Evolutionary conservation across 495 filamentous ascomycete species (phyloP), one percentile per base, ranked within the genome.

Genomic region (Penicillium fimorum): DNA sequence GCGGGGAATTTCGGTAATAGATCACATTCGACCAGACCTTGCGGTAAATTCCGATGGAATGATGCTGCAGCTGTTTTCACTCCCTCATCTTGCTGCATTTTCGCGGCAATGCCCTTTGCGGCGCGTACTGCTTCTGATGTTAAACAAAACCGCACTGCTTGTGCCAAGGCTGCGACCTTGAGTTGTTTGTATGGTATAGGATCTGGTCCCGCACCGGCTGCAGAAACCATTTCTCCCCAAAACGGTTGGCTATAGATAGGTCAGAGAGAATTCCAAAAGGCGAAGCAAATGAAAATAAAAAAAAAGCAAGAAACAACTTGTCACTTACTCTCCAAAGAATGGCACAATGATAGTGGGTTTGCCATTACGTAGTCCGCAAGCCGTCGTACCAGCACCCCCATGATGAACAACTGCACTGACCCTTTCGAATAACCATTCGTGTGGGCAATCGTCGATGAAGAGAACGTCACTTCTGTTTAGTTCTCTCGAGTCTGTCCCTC

Each of bases 151-250:
- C 76, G 76, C 57, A 94, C 91, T 0, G 85, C 89, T n/a, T 84
- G 81, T 10, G 83, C 85, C 4, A 89, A 71, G 25, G 76, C 82
- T 45, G 90, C 82, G 2, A 73, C 78, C 4, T 77, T 87, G 0
- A 92, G 70, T 2, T 75, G 68, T 67, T 90, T 89, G 65, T 82
- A 76, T 1, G 83, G 82, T 50, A 88, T 85, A 0, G 86, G 85
- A 0, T 69, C 56, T 1, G 85, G 85, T 3, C 86, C 86, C 1
- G 84, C 85, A n/a, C 84, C 84, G 13, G 84, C 79, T 50, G 68
- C 15, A 9, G 60, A 55, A 15, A 91, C 76, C 84, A 90, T 90
- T 2, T 73, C 60, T 4, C 88, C 90, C 90, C 90, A 94, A 68
- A 93, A 94, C 22, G 82, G 78, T 68, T 94, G 90, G 60, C 57